A percentile compares a stretch with the other conserved stretches of the same genome.
These are phyloP conservation scores for Didymella sp. DNA, from an alignment of 2,329 filamentous ascomycete species.

Conservation along the genomic window DNA sequence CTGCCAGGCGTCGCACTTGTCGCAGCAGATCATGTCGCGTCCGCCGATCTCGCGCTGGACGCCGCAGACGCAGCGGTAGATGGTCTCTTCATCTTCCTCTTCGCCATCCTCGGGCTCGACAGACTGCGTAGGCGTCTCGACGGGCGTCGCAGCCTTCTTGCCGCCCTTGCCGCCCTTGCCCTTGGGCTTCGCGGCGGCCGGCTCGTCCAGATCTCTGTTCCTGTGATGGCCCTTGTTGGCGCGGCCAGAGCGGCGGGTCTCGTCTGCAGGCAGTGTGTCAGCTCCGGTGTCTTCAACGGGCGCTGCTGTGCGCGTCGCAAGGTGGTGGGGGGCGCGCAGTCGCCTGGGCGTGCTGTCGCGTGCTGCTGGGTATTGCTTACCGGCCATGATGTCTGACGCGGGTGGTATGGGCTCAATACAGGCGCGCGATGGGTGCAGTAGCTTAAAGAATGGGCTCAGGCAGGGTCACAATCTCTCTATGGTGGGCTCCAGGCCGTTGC, in stretches of 20 bases:
- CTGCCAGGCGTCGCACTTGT: conserved; percentile 92
- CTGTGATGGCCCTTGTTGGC: conserved; percentile 98
- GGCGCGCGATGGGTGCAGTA: conserved; percentile 37
- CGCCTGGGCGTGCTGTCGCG: conserved; percentile 22
- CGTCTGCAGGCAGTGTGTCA: conserved; percentile 60
- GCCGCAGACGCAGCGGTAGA: conserved; percentile 94
- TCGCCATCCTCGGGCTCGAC: conserved; percentile 53
- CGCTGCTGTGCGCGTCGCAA: conserved; percentile 20
- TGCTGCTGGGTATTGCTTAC: conserved; percentile 59
- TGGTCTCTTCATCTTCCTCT: conserved; percentile 58
- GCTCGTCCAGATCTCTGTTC: conserved; percentile 68
- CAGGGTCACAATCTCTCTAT: conserved; percentile 49
- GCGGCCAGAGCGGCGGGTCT: conserved; percentile 91
- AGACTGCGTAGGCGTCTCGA: conserved; percentile 53
- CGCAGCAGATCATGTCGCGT: conserved; percentile 95
- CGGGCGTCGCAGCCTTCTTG: conserved; percentile 18
- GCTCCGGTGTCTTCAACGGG: conserved; percentile 25
- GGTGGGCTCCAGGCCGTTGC: conserved; percentile 35
- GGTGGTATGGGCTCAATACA: conserved; percentile 39
- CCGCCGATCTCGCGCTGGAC: conserved; percentile 79
- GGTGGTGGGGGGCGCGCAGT: conserved; percentile 11
- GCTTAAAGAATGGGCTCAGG: conserved; percentile 44
- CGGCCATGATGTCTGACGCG: conserved; percentile 60
- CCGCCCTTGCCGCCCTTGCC: conserved; percentile 14
- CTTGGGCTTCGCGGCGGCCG: conserved; percentile 54